Evolutionary conservation across 1,139 yeast species (phyloP), one percentile per base, ranked within the genome.

Genomic region (Magnusiomyces tetraspermus): DNA sequence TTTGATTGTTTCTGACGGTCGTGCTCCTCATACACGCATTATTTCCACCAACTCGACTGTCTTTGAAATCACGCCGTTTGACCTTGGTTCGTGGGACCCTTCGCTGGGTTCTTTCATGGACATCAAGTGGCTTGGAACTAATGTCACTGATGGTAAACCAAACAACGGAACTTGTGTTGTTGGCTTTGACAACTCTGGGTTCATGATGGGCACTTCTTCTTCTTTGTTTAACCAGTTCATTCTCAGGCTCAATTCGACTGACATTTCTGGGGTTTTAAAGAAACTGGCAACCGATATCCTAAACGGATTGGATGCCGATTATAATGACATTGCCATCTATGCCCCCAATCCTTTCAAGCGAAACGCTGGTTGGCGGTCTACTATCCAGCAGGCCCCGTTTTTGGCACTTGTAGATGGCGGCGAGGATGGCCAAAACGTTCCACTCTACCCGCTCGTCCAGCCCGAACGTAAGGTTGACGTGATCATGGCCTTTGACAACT

Each of bases 31-130:
- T 40, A 71, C 82, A 5, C 52, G 42, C 33, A 59, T 67, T 49
- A 49, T 69, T 30, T 75, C 79, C 61, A 69, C 74, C 17, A 88
- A 88, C 71, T 84, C 96, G 11, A 85, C 96, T 1, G 77, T 85
- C 26, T 84, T 86, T 60, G 97, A 90, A 70, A 73, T 87, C 65
- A 85, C 78, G 61, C 90, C 97, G 3, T 88, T 72, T 62, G 97
- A 90, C 71, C 66, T 72, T 79, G 76, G 97, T 6, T 82, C 95
- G 30, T 89, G 95, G 95, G 96, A 89, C 65, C 88, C 92, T 40
- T 76, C 86, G 0, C 69, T 87, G 51, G 77, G 79, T 58, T 76
- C 85, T n/a, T 88, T 88, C 70, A 75, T 85, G 24, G 82, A 85
- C 58, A 70, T 82, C 38, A 78, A 81, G 67, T 88, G 85, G 66